Base-by-base conservation (phyloP, 345 rosid genomes). In the Eucalyptus victrix region DNA sequence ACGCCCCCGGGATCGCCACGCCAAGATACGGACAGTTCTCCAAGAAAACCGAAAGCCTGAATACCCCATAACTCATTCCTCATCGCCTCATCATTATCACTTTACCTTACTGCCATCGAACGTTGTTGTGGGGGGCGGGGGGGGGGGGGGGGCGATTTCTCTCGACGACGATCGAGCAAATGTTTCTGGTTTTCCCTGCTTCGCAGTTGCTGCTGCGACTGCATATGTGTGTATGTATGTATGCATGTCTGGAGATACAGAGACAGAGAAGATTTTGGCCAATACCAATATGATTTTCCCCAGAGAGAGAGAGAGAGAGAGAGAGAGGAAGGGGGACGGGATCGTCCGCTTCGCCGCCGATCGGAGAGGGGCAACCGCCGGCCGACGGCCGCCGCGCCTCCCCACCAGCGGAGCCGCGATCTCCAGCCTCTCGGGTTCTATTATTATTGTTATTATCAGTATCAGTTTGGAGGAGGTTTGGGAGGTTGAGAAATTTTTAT, bases 11-110 rank as follows among this genome's bases (percentile, higher is more conserved):
- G 24, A 76, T 86, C 87, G 87, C 87, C 87, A n/a, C 53, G 87
- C 87, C 87, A 86, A 86, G 87, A 86, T 86, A 86, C 89, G 89
- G 89, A 88, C 89, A 28, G 89, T 88, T 88, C 89, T 76, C 89
- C 62, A 24, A 37, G 16, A 76, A 21, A 19, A 18, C 40, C 12
- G 12, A 76, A 37, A 23, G 88, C 88, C 88, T 87, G 88, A 40
- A 23, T 18, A 19, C 34, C 32, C 16, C 47, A 40, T 2, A n/a
- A n/a, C 80, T 87, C 88, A 42, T 58, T 58, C 89, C 49, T 88
- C 89, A 80, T 60, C 60, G 89, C 87, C 89, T 80, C 50, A 40
- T 76, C 47, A 40, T 12, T 9, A 40, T 53, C 26, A n/a, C 47
- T 76, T 76, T 76, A 76, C 85, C 85, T 76, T 40, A 12, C 26